phyloP scores from a whole-genome alignment of 169 alveolate species.

The Plasmodium billcollinsi region DNA sequence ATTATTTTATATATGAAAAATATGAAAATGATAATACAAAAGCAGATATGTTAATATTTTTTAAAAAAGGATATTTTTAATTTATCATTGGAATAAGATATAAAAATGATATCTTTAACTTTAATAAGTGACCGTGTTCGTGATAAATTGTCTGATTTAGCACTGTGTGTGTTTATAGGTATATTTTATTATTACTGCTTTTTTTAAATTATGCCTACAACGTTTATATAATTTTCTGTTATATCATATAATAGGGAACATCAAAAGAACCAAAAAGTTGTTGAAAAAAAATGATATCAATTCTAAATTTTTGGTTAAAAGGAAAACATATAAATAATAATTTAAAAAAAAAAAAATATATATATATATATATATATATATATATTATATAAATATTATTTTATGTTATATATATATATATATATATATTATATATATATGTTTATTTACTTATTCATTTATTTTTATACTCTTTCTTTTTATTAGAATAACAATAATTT shows the following conservation, averaged over 20 bases:
- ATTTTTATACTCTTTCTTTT: background rate
- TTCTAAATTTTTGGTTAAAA: slow-evolving; percentile 55
- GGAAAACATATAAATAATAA: background rate
- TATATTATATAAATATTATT: background rate
- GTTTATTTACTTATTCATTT: background rate
- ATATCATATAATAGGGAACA: slow-evolving; percentile 25
- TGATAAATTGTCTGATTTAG: slow-evolving; percentile 69
- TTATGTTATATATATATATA: background rate
- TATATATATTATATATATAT: background rate
- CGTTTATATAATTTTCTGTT: background rate
- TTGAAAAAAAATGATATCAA: slow-evolving; percentile 65
- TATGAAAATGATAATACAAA: too few species aligned
- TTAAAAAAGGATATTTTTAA: slow-evolving; percentile 1
- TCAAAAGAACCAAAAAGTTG: slow-evolving; percentile 61
- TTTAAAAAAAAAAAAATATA: background rate
- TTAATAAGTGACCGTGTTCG: slow-evolving; percentile 44
- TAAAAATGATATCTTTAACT: slow-evolving; percentile 59
- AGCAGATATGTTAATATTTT: too few species aligned
- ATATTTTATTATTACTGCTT: background rate
- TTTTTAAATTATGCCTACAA: background rate
- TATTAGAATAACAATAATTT: slow-evolving; percentile 44
- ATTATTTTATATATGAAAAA: background rate
- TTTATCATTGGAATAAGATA: background rate
- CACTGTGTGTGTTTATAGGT: slow-evolving; percentile 68
- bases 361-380: background rate